A percentile compares a stretch with the other conserved stretches of the same genome.
phyloP scores from a whole-genome alignment of 2,329 filamentous ascomycete species.

The Diplodia mutila region DNA sequence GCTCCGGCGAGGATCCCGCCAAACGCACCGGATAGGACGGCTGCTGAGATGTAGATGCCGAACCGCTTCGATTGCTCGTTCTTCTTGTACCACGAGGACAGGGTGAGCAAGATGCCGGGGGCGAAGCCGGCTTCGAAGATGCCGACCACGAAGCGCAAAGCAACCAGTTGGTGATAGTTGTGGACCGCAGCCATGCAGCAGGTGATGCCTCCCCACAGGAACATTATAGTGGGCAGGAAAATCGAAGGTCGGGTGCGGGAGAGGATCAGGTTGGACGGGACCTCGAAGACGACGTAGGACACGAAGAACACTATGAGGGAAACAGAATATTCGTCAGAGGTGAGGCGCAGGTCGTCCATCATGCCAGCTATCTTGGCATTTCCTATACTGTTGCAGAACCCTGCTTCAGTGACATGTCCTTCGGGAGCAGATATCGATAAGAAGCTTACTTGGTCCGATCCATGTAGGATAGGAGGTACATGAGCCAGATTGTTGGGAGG shows the following conservation, averaged over 20 bases:
- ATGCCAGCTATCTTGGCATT: conserved; percentile 59
- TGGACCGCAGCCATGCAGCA: conserved; percentile 57
- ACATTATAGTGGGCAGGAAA: conserved; percentile 57
- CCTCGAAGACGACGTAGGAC: conserved; percentile 57
- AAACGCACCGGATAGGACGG: conserved; percentile 60
- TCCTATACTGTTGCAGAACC: conserved; percentile 44
- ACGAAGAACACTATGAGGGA: conserved; percentile 60
- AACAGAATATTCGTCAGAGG: conserved; percentile 56
- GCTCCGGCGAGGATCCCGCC: conserved; percentile 56
- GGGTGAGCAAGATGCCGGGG: conserved; percentile 58
- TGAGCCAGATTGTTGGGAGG: conserved; percentile 54
- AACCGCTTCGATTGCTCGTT: conserved; percentile 62
- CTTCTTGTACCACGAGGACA: conserved; percentile 64
- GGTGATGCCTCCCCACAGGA: conserved; percentile 56
- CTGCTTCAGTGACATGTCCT: not conserved
- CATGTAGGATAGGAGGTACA: conserved; percentile 56
- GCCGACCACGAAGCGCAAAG: conserved; percentile 59
- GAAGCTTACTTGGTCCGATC: conserved; percentile 43
- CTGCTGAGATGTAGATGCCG: conserved; percentile 62
- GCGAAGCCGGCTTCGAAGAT: conserved; percentile 60
- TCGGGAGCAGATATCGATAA: not conserved
- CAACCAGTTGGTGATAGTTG: conserved; percentile 54
- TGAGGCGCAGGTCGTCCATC: conserved; percentile 51
- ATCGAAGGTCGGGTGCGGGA: conserved; percentile 53
- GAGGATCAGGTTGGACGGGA: conserved; percentile 60